Percentiles rank a stretch among this genome's conserved stretches.
phyloP scores from a whole-genome alignment of 2,329 filamentous ascomycete genomes.

The Sarocladium brachiariae region DNA sequence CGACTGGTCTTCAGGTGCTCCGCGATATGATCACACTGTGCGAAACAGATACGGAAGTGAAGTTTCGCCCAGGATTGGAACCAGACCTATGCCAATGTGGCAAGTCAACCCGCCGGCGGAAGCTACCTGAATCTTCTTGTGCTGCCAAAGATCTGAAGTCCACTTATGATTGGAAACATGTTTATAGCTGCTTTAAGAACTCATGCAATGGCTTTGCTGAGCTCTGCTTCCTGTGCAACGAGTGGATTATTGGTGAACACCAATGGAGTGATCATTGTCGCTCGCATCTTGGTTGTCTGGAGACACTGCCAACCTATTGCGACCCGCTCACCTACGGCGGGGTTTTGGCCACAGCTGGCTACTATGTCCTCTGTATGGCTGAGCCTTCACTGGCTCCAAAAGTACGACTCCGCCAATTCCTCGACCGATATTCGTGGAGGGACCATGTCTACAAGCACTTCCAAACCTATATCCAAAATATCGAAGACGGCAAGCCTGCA shows the following conservation, averaged over 20 bases:
- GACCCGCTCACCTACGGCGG: neutral
- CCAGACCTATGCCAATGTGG: neutral
- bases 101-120: neutral
- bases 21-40: neutral
- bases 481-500: neutral
- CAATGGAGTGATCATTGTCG: slow-evolving; percentile 1
- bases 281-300: neutral
- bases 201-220: neutral
- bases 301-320: neutral
- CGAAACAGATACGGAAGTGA: neutral
- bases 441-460: slow-evolving; percentile 1
- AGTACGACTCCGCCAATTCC: neutral
- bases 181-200: neutral
- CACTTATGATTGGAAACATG: neutral
- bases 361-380: neutral
- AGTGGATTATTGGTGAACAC: neutral
- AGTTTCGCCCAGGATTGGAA: neutral
- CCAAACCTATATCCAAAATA: neutral
- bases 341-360: neutral
- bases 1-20: neutral
- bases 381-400: neutral
- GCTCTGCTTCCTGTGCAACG: neutral
- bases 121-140: neutral
- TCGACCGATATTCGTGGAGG: neutral
- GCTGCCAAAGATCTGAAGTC: neutral